Evolutionary conservation across 2,329 filamentous ascomycete species (phyloP), one percentile per base, ranked within the genome.

Genomic region (Rhynchosporium graminicola): DNA sequence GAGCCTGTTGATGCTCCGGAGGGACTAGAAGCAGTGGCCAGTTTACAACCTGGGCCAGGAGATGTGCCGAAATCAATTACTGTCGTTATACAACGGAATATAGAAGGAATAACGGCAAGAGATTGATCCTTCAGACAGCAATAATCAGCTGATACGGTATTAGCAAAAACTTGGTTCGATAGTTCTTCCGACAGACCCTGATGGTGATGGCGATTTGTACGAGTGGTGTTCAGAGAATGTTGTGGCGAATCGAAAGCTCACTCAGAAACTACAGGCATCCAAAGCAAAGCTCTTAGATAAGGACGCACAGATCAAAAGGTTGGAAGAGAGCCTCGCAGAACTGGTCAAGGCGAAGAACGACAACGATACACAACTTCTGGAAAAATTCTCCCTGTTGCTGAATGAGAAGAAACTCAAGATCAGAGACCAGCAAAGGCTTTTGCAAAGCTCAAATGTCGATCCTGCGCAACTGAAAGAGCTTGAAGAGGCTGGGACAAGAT

Each of bases 391-490:
- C 60, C 79, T 84, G 60, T 78, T 94, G 2, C 77, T 93, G 1
- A 93, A 93, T 69, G 85, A 89, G 73, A 94, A 94, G 78, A 93
- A 93, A 75, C 78, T 87, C 58, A 92, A 90, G 76, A 92, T 93
- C 56, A 78, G 90, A 48, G 84, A 92, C 69, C 89, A 92, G 75
- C 86, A 89, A 69, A 81, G 83, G 45, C 75, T 89, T 26, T 75
- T 92, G 29, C 65, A 70, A 15, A 62, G 59, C 42, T 64, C 72
- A 9, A 71, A 64, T 26, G 64, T 72, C 8, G 70, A 74, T 56
- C 66, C 68, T 29, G 62, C 43, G 4, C 70, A 68, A 57, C 51
- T 67, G 8, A 60, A 64, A 57, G 65, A 60, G 9, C 43, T 68
- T 5, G 52, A 67, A 43, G 62, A 62, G 40, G 61, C 38, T n/a